These are phyloP conservation scores for Cystofilobasidium bisporidii DNA, from an alignment of 768 basidiomycete genomes.

Conservation along the genomic window DNA sequence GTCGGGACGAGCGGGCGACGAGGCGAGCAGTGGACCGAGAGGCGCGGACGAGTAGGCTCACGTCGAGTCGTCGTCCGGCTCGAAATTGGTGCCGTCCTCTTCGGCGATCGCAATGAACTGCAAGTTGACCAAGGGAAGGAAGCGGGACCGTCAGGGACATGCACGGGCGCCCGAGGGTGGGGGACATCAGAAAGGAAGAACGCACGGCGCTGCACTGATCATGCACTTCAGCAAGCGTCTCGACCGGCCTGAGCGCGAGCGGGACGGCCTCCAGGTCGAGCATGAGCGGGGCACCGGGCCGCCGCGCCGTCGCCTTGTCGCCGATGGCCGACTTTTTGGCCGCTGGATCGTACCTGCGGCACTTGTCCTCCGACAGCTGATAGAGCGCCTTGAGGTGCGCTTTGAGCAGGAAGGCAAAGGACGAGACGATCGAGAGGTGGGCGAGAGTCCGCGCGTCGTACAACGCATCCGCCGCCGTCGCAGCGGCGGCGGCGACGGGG, in stretches of 20 bases:
- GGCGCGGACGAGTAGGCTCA: background rate
- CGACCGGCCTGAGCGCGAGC: conserved; percentile 42
- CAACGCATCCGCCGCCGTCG: background rate
- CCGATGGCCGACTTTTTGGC: conserved; percentile 85
- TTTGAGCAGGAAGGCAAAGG: conserved; percentile 80
- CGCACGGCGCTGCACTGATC: conserved; percentile 14
- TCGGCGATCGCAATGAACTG: conserved; percentile 37
- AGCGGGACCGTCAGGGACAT: too few relatives aligned
- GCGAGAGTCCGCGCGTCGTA: conserved; percentile 8
- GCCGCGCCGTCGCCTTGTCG: conserved; percentile 64
- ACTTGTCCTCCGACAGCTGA: conserved; percentile 92
- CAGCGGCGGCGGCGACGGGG: too few relatives aligned
- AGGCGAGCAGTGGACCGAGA: too few relatives aligned
- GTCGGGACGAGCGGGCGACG: too few relatives aligned
- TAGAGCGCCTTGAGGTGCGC: conserved; percentile 74
- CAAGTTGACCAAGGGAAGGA: conserved; percentile 33
- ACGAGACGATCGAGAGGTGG: conserved; percentile 57
- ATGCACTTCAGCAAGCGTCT: background rate
- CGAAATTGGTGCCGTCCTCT: conserved; percentile 29
- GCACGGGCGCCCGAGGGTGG: background rate
- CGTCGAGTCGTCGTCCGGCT: conserved; percentile 21
- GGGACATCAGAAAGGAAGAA: too few relatives aligned
- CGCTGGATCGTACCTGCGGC: conserved; percentile 61
- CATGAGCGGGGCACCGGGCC: conserved; percentile 47
- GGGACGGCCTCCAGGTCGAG: conserved; percentile 67